Conservation (phyloP, 2,329 filamentous ascomycete species). For the Acephala macrosclerotiorum region DNA sequence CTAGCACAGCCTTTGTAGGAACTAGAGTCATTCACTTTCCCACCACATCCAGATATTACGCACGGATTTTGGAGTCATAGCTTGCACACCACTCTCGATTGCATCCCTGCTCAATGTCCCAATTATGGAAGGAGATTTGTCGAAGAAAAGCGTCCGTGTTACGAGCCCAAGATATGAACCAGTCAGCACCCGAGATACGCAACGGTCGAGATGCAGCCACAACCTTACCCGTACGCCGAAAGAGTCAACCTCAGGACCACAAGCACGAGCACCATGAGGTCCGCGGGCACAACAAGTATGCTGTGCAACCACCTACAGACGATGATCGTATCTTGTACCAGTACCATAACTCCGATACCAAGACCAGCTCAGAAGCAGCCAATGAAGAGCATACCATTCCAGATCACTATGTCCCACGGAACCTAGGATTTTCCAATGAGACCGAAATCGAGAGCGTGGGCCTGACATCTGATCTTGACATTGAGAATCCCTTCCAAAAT, state of each 20-base stretch:
- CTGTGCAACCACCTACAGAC: background rate
- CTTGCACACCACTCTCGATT: slow-evolving; percentile 6
- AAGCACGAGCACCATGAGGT: background rate
- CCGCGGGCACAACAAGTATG: background rate
- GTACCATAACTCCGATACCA: background rate
- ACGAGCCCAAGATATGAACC: background rate
- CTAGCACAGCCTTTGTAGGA: background rate
- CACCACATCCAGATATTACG: background rate
- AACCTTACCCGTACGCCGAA: background rate
- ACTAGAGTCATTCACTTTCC: too few species aligned
- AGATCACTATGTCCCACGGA: too few species aligned
- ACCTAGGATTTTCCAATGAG: too few species aligned
- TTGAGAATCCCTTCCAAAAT: too few species aligned
- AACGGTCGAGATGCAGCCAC: slow-evolving; percentile 2
- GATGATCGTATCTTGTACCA: background rate
- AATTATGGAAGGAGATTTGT: slow-evolving; percentile 4
- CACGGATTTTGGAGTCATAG: background rate
- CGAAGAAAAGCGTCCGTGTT: background rate
- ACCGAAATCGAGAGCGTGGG: too few species aligned
- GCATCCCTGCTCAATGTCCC: background rate
- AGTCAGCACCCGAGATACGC: background rate
- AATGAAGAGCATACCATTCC: background rate
- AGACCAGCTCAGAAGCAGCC: background rate
- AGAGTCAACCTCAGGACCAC: background rate
- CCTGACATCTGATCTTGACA: too few species aligned